Evolutionary conservation across 2,329 filamentous ascomycete genomes (phyloP).

Genomic region (Microdochium paspali): DNA sequence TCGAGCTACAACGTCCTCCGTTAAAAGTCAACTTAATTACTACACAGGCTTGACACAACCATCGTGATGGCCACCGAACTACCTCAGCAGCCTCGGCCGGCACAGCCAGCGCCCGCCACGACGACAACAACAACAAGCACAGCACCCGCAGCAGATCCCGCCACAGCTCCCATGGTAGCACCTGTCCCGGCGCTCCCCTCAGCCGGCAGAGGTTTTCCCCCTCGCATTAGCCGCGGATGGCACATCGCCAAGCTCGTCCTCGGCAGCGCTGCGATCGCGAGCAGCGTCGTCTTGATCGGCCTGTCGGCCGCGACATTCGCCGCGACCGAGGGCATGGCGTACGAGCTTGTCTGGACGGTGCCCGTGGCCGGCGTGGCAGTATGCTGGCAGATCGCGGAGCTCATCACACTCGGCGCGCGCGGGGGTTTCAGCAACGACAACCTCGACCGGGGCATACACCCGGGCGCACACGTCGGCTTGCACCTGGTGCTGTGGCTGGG

Average conservation of each 20-base stretch:
- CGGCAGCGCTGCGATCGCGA: constrained; percentile 8
- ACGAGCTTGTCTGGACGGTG: constrained; percentile 11
- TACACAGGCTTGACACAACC: too few species aligned
- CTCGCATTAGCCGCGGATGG: constrained; percentile 6
- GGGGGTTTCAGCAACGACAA: background rate
- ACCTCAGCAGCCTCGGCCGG: too few species aligned
- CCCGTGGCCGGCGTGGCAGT: constrained; percentile 13
- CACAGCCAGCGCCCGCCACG: too few species aligned
- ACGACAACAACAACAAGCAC: too few species aligned
- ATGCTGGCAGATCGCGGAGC: constrained; percentile 11
- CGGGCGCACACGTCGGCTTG: constrained; percentile 15
- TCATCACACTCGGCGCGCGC: constrained; percentile 8
- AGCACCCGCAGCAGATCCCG: too few species aligned
- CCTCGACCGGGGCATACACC: constrained; percentile 14
- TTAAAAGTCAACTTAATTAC: too few species aligned
- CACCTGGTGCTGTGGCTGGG: constrained; percentile 14
- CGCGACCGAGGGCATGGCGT: constrained; percentile 11
- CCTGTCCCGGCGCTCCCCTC: constrained; percentile 4
- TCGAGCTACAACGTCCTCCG: too few species aligned
- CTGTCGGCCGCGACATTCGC: constrained; percentile 8
- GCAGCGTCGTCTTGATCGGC: constrained; percentile 9
- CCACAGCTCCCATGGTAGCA: constrained; percentile 1
- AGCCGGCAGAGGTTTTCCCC: background rate
- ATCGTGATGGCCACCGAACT: too few species aligned
- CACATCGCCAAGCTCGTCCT: constrained; percentile 8